These are phyloP conservation scores for Agrocybe praecox DNA, from an alignment of 768 basidiomycete species.

Conservation along the genomic window DNA sequence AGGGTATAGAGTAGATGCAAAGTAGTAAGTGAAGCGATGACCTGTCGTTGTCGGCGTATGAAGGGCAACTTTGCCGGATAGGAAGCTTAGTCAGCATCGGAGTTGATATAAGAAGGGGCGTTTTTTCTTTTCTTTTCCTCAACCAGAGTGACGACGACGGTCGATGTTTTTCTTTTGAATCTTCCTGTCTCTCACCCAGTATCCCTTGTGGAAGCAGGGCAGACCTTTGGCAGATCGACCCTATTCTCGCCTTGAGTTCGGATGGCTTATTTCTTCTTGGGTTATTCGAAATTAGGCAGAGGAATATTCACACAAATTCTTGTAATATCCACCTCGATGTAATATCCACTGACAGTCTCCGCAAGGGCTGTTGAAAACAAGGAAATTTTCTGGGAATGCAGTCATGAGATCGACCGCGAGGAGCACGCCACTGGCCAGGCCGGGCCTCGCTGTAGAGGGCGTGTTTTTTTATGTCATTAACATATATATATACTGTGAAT, in stretches of 20 bases:
- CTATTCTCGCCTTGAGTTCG: constrained; percentile 83
- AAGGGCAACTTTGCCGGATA: constrained; percentile 8
- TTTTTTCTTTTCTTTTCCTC: constrained; percentile 15
- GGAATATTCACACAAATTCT: constrained; percentile 51
- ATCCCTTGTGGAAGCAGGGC: constrained; percentile 36
- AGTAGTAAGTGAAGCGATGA: constrained; percentile 21
- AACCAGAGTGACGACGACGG: constrained; percentile 85
- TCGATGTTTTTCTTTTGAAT: constrained; percentile 34
- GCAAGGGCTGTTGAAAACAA: constrained; percentile 7
- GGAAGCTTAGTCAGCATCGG: constrained; percentile 48
- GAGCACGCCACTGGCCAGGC: constrained; percentile 13
- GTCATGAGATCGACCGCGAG: constrained; percentile 14
- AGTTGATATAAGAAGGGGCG: constrained; percentile 13
- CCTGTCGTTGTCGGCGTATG: constrained; percentile 3
- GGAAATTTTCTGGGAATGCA: neutral
- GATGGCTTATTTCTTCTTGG: constrained; percentile 51
- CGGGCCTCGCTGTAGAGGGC: constrained; percentile 13
- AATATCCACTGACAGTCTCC: constrained; percentile 15
- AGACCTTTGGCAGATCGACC: constrained; percentile 64
- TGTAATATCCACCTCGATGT: constrained; percentile 12
- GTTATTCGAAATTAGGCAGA: constrained; percentile 82
- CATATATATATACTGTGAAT: constrained; percentile 21
- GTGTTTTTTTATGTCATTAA: constrained; percentile 21
- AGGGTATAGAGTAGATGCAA: constrained; percentile 19
- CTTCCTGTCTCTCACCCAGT: constrained; percentile 77